A percentile compares a stretch with the other conserved stretches of the same genome.
phyloP scores from a whole-genome alignment of 2,329 filamentous ascomycete genomes.

The Rhynchosporium agropyri region DNA sequence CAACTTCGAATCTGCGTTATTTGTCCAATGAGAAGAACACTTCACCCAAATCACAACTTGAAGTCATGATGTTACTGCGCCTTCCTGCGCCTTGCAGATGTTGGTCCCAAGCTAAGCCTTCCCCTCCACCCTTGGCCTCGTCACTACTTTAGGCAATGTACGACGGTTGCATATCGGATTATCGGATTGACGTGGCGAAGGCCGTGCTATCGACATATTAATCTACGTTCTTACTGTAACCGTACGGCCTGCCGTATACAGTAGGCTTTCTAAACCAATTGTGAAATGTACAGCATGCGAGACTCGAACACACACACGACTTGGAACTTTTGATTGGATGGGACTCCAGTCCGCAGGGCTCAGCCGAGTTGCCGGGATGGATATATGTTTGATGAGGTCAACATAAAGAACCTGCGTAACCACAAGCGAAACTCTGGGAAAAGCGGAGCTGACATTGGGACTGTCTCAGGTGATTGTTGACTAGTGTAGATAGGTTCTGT shows the following conservation, averaged over 20 bases:
- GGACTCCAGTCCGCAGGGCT: background rate
- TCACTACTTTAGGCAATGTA: slow-evolving; percentile 6
- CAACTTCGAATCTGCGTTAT: background rate
- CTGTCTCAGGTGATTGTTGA: background rate
- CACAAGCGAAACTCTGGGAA: background rate
- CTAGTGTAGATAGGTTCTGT: background rate
- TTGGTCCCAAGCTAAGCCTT: slow-evolving; percentile 12
- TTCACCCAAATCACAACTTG: background rate
- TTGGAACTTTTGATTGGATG: background rate
- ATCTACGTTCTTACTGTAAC: too few relatives aligned
- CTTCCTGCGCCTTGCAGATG: slow-evolving; percentile 9
- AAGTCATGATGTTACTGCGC: slow-evolving; percentile 8
- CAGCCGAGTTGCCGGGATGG: background rate
- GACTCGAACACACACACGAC: background rate
- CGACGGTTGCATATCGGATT: background rate
- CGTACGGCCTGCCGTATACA: too few relatives aligned
- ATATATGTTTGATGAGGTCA: slow-evolving; percentile 10
- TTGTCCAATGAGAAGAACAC: background rate
- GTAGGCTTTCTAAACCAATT: too few relatives aligned
- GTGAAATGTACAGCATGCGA: too few relatives aligned
- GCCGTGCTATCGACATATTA: too few relatives aligned
- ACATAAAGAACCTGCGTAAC: background rate
- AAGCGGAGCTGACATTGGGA: background rate
- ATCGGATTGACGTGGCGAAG: background rate
- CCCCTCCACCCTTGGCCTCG: slow-evolving; percentile 7